Evolutionary conservation across 1,139 yeast genomes (phyloP), one percentile per base, ranked within the genome.

Genomic region (Candida neerlandica): DNA sequence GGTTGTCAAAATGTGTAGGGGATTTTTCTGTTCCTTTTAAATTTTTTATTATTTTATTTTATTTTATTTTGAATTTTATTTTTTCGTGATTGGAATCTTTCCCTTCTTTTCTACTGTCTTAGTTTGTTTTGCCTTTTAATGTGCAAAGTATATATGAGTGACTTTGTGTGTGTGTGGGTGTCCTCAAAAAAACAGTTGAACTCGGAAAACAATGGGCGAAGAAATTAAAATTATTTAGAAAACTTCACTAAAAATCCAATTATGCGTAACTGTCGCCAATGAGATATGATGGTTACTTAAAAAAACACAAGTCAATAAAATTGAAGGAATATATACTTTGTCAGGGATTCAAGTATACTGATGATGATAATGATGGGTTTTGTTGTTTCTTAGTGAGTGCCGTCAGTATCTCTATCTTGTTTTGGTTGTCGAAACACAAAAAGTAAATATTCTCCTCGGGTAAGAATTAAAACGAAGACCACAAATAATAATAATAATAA

Each of bases 1-100:
- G 44, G 44, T 42, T 32, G 44, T 21, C 44, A 32, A 42, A 42
- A 42, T 42, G 44, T 42, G 44, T 42, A 42, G 23, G 44, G 39
- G 44, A 42, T 42, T 42, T 41, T 41, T 41, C 44, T 41, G 27
- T 41, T 41, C 21, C 35, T 41, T 29, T 19, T 18, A 37, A 18
- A 29, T 16, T 41, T 4, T 30, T 41, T 41, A 12, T n/a, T 30
- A 16, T 16, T 27, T 15, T 27, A 12, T 40, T 41, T 32, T 30
- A n/a, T n/a, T n/a, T n/a, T n/a, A n/a, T n/a, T n/a, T n/a, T n/a
- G n/a, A n/a, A n/a, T n/a, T n/a, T n/a, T n/a, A 14, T 27, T 21
- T 23, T 33, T 42, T 42, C 44, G 39, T 42, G 44, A 41, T 41
- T 41, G 5, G 23, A 35, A 35, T 35, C 23, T 23, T 35, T 35